Base-by-base conservation (phyloP, 305 asterid species). In the Fraxinus sp. region DNA sequence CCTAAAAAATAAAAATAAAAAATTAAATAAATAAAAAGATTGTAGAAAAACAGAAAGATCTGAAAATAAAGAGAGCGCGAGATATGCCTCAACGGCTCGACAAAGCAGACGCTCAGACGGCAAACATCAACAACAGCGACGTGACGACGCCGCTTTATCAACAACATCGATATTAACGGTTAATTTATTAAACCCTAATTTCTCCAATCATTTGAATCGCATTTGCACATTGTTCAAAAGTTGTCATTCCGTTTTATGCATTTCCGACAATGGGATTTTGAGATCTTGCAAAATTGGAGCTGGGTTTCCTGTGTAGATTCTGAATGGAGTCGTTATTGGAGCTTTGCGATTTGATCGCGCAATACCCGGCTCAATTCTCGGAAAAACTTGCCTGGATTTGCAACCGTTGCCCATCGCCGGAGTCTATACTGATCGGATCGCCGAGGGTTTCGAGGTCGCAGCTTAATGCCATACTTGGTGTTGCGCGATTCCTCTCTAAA, bases 311-410 rank as follows among this genome's bases (percentile, higher is more conserved):
- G 83, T 32, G 85, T 49, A 36, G 32, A 71, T 71, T 57, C 64
- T 62, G 52, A 76, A 95, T 95, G 98, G 98, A 97, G 83, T 85
- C 98, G 80, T 82, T 95, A 89, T 84, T 87, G 83, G 95, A 95
- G 94, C 95, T 97, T 6, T 95, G 97, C 83, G 99, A 97, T 87
- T 83, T 97, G 85, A 93, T 97, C 84, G 94, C 92, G 49, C 86
- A 91, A 74, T 88, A 87, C 49, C 98, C 98, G 36, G 32, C 81
- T 78, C 93, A 90, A 84, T 97, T 91, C 83, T 74, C 85, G 1
- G 92, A 91, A 9, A 95, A 97, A 84, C 86, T 97, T 79, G 87
- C 87, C 22, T 93, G 98, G 98, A 91, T 97, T 82, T 97, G 97
- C 90, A 88, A 91, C 86, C 93, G 98, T 52, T 97, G 99, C 79